Base-by-base conservation (phyloP, 2,329 filamentous ascomycete species). In the Paramyrothecium sp. region DNA sequence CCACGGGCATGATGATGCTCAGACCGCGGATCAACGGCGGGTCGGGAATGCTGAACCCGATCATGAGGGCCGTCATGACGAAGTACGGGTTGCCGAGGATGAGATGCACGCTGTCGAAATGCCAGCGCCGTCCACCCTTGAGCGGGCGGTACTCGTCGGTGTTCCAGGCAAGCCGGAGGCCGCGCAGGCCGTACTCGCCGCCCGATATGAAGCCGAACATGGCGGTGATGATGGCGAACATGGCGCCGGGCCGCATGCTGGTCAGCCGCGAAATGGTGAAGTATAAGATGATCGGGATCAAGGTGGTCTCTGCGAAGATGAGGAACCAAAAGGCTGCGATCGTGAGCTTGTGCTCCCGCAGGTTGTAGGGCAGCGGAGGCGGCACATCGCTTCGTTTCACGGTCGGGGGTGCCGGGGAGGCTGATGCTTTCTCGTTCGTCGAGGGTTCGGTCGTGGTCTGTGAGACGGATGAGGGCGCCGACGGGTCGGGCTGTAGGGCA, bases 151-250 rank as follows among this genome's bases (percentile, higher is more conserved):
- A 78, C 26, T 64, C 71, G 54, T 73, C 70, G 56, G 68, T 65
- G 54, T 71, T 71, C 54, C 69, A 64, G 56, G 76, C 71, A 33
- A 78, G 65, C 20, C 75, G 73, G 54, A 73, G 67, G 8, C 69
- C 73, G 20, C 75, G 71, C 21, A 76, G 68, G 52, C 73, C 75
- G 46, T 78, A 78, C 58, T 79, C 76, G 51, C 78, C 68, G 22
- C 77, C 77, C 0, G 76, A 79, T 7, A 78, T 72, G 54, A 78
- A 68, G 52, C 78, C 78, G 61, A 78, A 80, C 64, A 79, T 77
- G 13, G 78, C 74, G 1, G 77, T 79, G 53, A 79, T 74, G 53
- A 80, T 77, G 55, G 78, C 77, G 56, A 79, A 79, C 53, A 75
- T 65, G 3, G 59, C 60, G 2, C 63, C 65, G 1, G 61, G 60